Evolutionary conservation across 2,329 filamentous ascomycete genomes (phyloP).

Genomic region (Aspergillus sp.): DNA sequence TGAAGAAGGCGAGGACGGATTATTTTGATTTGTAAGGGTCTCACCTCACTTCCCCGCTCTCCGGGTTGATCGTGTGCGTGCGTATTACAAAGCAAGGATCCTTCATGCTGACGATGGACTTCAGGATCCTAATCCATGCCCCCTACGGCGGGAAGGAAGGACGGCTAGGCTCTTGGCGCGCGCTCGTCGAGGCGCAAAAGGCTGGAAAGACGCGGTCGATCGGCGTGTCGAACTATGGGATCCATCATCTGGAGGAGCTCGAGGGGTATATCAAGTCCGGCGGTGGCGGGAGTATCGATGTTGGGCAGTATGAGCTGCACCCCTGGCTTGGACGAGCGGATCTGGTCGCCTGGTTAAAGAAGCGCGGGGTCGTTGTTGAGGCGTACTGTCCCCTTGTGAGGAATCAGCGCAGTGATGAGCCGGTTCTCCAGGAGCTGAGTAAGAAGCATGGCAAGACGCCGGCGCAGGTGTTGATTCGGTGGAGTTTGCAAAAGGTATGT

Average conservation of each 20-base stretch:
- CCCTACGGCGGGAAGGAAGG: constrained; percentile 44
- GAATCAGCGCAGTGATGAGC: constrained; percentile 56
- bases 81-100: background rate
- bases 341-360: constrained; percentile 75
- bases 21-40: constrained; percentile 67
- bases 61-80: too few species aligned
- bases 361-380: constrained; percentile 66
- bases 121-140: constrained; percentile 45
- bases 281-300: constrained; percentile 70
- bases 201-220: constrained; percentile 46
- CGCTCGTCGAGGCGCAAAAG: constrained; percentile 46
- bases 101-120: background rate
- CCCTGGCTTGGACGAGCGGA: constrained; percentile 83
- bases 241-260: constrained; percentile 47
- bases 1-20: constrained; percentile 65
- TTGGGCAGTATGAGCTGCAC: constrained; percentile 89
- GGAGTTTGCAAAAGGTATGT: constrained; percentile 62
- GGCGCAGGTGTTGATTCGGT: constrained; percentile 63
- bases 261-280: constrained; percentile 43
- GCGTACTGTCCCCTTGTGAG: constrained; percentile 55
- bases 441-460: constrained; percentile 63
- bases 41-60: background rate
- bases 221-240: constrained; percentile 47
- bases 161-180: constrained; percentile 46
- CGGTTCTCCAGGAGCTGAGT: constrained; percentile 54